Evolutionary conservation across 768 basidiomycete genomes (phyloP), one percentile per base, ranked within the genome.

Genomic region (Lactarius pseudohatsudake): DNA sequence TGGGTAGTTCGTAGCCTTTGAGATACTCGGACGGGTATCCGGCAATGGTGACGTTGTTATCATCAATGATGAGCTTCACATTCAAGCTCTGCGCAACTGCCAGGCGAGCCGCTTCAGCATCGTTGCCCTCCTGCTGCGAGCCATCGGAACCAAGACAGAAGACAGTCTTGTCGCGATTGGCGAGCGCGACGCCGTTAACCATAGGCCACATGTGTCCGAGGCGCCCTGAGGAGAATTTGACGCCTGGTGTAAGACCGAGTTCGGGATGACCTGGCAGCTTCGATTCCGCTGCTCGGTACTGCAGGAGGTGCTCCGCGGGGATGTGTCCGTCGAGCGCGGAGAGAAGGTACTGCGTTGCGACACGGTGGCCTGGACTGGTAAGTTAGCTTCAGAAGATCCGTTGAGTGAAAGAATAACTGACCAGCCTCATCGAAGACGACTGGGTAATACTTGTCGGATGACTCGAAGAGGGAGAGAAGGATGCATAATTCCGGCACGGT

Each of bases 161-260:
- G 13, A 93, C 80, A 57, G 84, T 84, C 78, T 92, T 91, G 72
- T 86, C 85, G 38, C 82, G 81, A 78, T 94, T 85, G 40, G 92
- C 92, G 59, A 95, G 76, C 8, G 93, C 87, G 57, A 95, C 81
- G 72, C 93, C 92, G 74, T 94, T 94, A 61, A 94, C 89, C 69
- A 91, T 76, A 0, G 92, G 88, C 92, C 92, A 95, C 84, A 94
- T 86, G 77, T 95, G 93, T 1, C 93, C 93, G 22, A 95, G 84
- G 74, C 93, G 89, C n/a, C 93, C 93, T 1, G 92, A 94, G 3
- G 92, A 94, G 79, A 95, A 95, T 77, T 93, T 92, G 77, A 95
- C 85, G 34, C 93, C 93, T n/a, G 93, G 93, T 0, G 93, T 94
- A 66, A 94, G 81, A 28, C 93, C 93, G 8, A 94, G 81, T 77